These are phyloP conservation scores for Clonostachys solani DNA, from an alignment of 2,329 filamentous ascomycete species.

Conservation along the genomic window DNA sequence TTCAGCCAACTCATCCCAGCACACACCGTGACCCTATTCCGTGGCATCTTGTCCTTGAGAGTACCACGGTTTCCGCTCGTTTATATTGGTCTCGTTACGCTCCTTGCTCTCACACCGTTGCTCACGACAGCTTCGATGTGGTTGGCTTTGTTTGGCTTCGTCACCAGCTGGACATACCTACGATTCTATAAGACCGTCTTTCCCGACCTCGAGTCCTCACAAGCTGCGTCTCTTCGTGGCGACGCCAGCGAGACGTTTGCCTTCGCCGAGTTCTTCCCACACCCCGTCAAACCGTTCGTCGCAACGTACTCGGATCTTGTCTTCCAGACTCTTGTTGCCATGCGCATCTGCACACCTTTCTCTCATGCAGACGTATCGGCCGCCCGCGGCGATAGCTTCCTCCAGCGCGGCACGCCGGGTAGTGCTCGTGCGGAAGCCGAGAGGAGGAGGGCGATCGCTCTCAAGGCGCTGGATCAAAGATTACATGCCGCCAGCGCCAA, in stretches of 20 bases:
- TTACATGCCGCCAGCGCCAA: constrained; percentile 64
- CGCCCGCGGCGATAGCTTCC: constrained; percentile 58
- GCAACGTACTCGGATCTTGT: constrained; percentile 68
- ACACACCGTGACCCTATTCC: constrained; percentile 92
- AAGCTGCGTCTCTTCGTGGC: constrained; percentile 65
- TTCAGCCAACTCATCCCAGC: constrained; percentile 98
- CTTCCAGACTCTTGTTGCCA: constrained; percentile 68
- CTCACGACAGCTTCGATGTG: constrained; percentile 71
- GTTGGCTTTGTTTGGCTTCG: constrained; percentile 74
- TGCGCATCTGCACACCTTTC: constrained; percentile 82
- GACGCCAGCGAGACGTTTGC: constrained; percentile 96
- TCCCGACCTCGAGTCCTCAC: constrained; percentile 61
- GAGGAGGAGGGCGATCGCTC: constrained; percentile 78
- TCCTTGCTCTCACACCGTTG: constrained; percentile 53
- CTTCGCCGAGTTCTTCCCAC: constrained; percentile 93
- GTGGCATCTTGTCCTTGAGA: constrained; percentile 81
- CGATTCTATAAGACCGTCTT: constrained; percentile 86
- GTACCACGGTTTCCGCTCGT: constrained; percentile 70
- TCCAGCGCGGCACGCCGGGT: constrained; percentile 53
- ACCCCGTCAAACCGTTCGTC: constrained; percentile 73
- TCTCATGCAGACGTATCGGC: constrained; percentile 74
- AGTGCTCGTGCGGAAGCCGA: constrained; percentile 88
- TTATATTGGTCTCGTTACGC: constrained; percentile 70
- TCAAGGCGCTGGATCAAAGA: constrained; percentile 89
- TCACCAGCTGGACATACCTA: constrained; percentile 91